Evolutionary conservation across 2,329 filamentous ascomycete genomes (phyloP).

Genomic region (Canariomyces notabilis): DNA sequence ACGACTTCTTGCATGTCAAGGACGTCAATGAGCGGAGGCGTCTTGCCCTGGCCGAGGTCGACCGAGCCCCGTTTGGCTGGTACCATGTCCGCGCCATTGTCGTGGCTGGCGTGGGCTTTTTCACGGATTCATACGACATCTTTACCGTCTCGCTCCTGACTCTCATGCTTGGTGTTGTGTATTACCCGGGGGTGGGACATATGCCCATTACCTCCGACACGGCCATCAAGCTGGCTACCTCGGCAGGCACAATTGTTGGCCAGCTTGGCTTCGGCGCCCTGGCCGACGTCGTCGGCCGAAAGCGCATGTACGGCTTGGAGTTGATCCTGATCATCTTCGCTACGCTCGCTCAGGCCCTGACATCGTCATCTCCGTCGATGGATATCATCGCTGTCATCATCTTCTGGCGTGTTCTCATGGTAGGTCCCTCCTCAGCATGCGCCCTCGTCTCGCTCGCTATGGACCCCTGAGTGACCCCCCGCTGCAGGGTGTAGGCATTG

Average conservation of each 20-base stretch:
- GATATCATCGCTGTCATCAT: constrained; percentile 63
- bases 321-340: constrained; percentile 76
- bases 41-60: constrained; percentile 74
- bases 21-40: constrained; percentile 75
- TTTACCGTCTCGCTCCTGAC: constrained; percentile 72
- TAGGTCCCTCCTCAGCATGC: constrained; percentile 13
- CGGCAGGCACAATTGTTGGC: constrained; percentile 75
- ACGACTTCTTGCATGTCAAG: constrained; percentile 44
- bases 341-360: constrained; percentile 66
- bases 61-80: constrained; percentile 79
- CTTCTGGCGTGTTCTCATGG: constrained; percentile 78
- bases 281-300: constrained; percentile 67
- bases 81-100: constrained; percentile 73
- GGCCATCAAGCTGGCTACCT: constrained; percentile 81
- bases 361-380: constrained; percentile 58
- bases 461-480: constrained; percentile 21
- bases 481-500: constrained; percentile 54
- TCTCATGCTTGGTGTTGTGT: constrained; percentile 74
- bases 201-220: constrained; percentile 68
- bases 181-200: constrained; percentile 53
- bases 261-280: constrained; percentile 75
- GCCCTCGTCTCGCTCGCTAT: background rate
- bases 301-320: constrained; percentile 67
- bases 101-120: constrained; percentile 82
- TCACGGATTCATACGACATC: constrained; percentile 68